A percentile compares a stretch with the other conserved stretches of the same genome.
phyloP scores from a whole-genome alignment of 768 basidiomycete genomes.

The Termitomyces sp. region DNA sequence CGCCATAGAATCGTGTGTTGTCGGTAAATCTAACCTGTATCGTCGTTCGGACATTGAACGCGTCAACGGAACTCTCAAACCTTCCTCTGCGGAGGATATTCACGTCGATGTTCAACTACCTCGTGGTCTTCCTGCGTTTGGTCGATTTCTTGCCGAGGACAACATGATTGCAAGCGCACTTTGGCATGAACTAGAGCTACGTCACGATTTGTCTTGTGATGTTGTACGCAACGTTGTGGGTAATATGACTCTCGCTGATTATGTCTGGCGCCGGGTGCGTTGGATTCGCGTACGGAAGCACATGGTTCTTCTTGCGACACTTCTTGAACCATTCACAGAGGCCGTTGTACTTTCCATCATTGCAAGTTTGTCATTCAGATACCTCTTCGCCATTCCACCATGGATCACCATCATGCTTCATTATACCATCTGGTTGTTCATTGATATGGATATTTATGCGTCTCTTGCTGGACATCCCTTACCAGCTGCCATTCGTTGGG shows the following conservation, averaged over 20 bases:
- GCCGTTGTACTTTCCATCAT: conserved; percentile 68
- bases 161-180: conserved; percentile 93
- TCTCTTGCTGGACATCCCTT: conserved; percentile 70
- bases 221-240: conserved; percentile 88
- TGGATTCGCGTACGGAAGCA: conserved; percentile 97
- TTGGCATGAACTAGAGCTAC: conserved; percentile 89
- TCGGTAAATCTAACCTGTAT: conserved; percentile 95
- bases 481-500: conserved; percentile 40
- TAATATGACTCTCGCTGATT: conserved; percentile 80
- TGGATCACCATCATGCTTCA: conserved; percentile 59
- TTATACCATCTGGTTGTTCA: conserved; percentile 63
- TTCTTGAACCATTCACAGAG: conserved; percentile 93
- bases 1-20: conserved; percentile 90
- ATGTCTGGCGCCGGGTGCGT: conserved; percentile 84
- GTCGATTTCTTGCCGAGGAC: conserved; percentile 92
- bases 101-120: conserved; percentile 20
- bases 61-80: conserved; percentile 63
- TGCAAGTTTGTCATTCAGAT: conserved; percentile 49
- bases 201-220: conserved; percentile 90
- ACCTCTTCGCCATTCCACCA: conserved; percentile 45
- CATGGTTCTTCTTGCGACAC: conserved; percentile 84
- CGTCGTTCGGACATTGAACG: conserved; percentile 83
- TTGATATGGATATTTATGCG: conserved; percentile 81
- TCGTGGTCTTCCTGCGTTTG: conserved; percentile 75
- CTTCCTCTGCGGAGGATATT: conserved; percentile 22